Conservation (phyloP, 1,284 basidiomycete genomes). For the Rhodotorula glutinis region DNA sequence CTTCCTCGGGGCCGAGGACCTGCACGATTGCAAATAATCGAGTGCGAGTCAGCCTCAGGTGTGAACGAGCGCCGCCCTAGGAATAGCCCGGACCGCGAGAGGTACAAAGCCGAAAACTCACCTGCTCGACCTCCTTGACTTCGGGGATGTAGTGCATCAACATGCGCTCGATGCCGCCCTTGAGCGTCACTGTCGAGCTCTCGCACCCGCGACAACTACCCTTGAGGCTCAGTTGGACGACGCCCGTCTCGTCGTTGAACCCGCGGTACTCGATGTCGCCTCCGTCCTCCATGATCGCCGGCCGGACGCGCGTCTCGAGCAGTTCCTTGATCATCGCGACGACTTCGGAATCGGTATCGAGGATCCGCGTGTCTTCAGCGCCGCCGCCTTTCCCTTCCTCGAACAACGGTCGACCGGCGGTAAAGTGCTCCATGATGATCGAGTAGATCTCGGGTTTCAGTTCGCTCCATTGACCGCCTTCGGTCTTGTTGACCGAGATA, state of each 20-base stretch:
- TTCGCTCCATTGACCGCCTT: constrained; percentile 78
- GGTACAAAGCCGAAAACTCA: too few species aligned
- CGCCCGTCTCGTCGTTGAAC: constrained; percentile 55
- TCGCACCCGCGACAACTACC: constrained; percentile 94
- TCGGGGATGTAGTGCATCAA: constrained; percentile 97
- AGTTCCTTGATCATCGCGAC: constrained; percentile 99
- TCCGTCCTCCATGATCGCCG: constrained; percentile 94
- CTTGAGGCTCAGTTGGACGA: constrained; percentile 79
- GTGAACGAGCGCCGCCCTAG: too few species aligned
- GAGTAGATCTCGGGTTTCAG: constrained; percentile 98
- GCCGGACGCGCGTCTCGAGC: constrained; percentile 88
- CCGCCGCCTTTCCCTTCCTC: constrained; percentile 62
- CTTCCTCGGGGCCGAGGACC: constrained; percentile 87
- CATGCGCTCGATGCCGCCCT: constrained; percentile 93
- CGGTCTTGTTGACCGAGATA: constrained; percentile 90
- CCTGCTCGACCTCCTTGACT: constrained; percentile 95
- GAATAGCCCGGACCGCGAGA: too few species aligned
- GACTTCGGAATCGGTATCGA: constrained; percentile 94
- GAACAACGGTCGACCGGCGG: constrained; percentile 80
- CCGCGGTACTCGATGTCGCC: constrained; percentile 61
- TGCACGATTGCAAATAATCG: constrained; percentile 48
- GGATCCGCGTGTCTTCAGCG: constrained; percentile 89
- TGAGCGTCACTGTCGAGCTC: constrained; percentile 88
- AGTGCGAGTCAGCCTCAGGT: not conserved
- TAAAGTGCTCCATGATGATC: constrained; percentile 97